phyloP scores from a whole-genome alignment of 352 stramenopile species.

The Thraustochytrium sp. region DNA sequence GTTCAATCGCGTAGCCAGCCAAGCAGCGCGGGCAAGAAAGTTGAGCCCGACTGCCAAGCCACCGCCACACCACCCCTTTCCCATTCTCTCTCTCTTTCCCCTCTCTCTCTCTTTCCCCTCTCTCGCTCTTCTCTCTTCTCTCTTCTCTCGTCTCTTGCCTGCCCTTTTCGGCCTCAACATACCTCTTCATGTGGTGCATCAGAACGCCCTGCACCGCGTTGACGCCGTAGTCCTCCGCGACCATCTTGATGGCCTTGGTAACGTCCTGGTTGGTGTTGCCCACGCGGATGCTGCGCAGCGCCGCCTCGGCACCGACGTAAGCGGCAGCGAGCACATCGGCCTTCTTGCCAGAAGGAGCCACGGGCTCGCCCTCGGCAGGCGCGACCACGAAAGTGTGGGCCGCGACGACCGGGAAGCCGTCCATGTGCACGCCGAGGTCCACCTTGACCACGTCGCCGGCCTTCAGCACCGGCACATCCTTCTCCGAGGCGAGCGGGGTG shows the following conservation, averaged over 20 bases:
- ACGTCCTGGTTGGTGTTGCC: constrained; percentile 77
- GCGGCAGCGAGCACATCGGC: constrained; percentile 88
- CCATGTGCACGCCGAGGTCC: constrained; percentile 98
- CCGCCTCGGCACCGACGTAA: constrained; percentile 93
- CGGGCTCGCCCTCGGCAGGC: constrained; percentile 52
- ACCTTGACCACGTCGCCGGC: constrained; percentile 84
- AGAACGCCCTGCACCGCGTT: constrained; percentile 92
- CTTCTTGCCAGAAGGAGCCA: neutral
- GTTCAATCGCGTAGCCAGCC: too few relatives aligned
- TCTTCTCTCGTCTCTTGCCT: neutral
- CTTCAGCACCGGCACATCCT: constrained; percentile 64
- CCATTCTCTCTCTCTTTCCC: too few relatives aligned
- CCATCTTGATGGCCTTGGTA: constrained; percentile 85
- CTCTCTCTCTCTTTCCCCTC: too few relatives aligned
- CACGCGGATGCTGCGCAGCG: constrained; percentile 89
- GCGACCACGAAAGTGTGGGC: constrained; percentile 94
- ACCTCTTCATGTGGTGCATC: constrained; percentile 87
- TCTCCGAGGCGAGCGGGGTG: constrained; percentile 86
- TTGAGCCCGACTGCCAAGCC: too few relatives aligned
- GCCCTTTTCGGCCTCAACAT: neutral
- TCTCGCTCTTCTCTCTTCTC: too few relatives aligned
- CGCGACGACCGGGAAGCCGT: constrained; percentile 97
- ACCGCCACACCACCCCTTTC: neutral
- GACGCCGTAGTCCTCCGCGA: constrained; percentile 91
- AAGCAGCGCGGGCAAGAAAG: too few relatives aligned